Conservation (phyloP, 2,329 filamentous ascomycete species). For the Emericellopsis atlantica region DNA sequence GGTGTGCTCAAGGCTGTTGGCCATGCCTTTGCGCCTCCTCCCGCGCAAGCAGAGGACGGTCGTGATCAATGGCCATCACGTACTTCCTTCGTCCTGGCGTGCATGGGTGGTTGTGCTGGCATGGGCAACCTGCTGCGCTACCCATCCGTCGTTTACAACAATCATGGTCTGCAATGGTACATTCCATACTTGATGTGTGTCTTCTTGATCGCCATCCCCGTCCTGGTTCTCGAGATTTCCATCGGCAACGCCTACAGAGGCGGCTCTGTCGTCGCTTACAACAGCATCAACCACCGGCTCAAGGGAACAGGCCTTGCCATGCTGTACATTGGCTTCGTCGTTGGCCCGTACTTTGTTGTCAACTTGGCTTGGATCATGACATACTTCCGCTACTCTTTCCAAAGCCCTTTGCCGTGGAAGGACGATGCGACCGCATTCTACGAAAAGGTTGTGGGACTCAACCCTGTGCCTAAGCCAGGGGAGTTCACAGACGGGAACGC, state of each 20-base stretch:
- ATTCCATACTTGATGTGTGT: slow-evolving; percentile 43
- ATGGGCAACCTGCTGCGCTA: slow-evolving; percentile 46
- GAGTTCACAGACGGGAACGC: slow-evolving; percentile 21
- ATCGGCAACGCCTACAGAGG: slow-evolving; percentile 55
- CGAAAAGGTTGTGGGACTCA: slow-evolving; percentile 32
- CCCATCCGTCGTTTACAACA: slow-evolving; percentile 46
- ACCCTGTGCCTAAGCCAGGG: slow-evolving; percentile 26
- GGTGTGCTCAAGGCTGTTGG: slow-evolving; percentile 15
- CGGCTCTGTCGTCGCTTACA: slow-evolving; percentile 40
- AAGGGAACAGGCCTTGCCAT: slow-evolving; percentile 40
- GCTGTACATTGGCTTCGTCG: slow-evolving; percentile 38
- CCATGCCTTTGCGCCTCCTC: slow-evolving; percentile 19
- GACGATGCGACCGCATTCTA: slow-evolving; percentile 38
- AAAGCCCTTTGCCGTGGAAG: slow-evolving; percentile 40
- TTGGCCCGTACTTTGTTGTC: slow-evolving; percentile 44
- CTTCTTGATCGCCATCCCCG: slow-evolving; percentile 41
- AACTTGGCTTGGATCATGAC: slow-evolving; percentile 47
- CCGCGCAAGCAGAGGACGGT: slow-evolving; percentile 22
- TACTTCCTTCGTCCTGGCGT: slow-evolving; percentile 40
- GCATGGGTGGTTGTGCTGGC: slow-evolving; percentile 45
- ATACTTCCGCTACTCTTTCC: slow-evolving; percentile 44
- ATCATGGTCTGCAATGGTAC: slow-evolving; percentile 47
- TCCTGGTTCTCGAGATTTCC: slow-evolving; percentile 46
- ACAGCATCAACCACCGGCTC: slow-evolving; percentile 36
- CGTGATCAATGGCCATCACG: slow-evolving; percentile 43